Percentiles rank a stretch among this genome's conserved stretches.
These are phyloP conservation scores for Chenopodium quinoa DNA, from an alignment of 148 eudicot genomes.

Conservation along the genomic window DNA sequence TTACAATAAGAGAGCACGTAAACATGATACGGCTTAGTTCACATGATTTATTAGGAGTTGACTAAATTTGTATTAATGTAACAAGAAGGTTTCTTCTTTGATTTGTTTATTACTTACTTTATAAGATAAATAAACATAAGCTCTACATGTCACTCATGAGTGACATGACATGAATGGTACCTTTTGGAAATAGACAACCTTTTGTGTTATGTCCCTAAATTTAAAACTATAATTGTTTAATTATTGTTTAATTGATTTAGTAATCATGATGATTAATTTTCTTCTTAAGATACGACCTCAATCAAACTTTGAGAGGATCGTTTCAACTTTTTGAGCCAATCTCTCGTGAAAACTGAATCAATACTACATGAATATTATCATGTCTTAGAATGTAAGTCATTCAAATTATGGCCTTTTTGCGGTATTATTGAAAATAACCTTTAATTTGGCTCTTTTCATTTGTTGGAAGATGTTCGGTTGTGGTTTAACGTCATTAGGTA, in stretches of 20 bases:
- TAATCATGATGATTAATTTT: conserved; percentile 1
- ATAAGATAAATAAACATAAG: neutral
- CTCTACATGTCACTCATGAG: conserved; percentile 13
- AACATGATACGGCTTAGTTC: neutral
- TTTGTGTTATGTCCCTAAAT: neutral
- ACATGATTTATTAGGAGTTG: neutral
- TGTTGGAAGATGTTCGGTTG: conserved; percentile 35
- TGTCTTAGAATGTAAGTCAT: neutral
- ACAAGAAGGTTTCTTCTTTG: conserved; percentile 6
- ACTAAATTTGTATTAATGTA: neutral
- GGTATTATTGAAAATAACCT: neutral
- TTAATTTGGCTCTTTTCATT: neutral
- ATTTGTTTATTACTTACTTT: neutral
- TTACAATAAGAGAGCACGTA: neutral
- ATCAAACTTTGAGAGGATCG: conserved; percentile 23
- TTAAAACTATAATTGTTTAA: neutral
- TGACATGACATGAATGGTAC: conserved; percentile 20
- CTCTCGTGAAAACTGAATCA: neutral
- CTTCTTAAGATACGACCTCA: conserved; percentile 13
- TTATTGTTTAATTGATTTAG: neutral
- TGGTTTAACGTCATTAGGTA: conserved; percentile 45
- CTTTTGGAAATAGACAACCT: conserved; percentile 21
- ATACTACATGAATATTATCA: neutral
- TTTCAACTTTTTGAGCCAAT: conserved; percentile 8
- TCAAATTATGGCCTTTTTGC: neutral